phyloP scores from a whole-genome alignment of 345 rosid species.

The Chamaenerion angustifolium region DNA sequence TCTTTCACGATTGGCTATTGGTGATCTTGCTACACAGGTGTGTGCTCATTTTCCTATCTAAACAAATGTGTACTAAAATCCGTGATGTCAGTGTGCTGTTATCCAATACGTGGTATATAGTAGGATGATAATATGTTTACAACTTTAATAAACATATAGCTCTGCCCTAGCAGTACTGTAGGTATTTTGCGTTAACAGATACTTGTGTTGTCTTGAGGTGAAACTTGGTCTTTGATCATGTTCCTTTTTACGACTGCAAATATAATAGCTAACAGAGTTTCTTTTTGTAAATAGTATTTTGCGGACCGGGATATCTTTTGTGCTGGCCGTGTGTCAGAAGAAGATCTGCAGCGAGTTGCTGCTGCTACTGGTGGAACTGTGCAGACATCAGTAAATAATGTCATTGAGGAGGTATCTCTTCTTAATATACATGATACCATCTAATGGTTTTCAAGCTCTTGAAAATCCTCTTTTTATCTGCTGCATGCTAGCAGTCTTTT shows the following conservation, averaged over 20 bases:
- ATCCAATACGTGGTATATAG: too few relatives aligned
- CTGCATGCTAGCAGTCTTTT: too few relatives aligned
- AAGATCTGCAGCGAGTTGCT: conserved; percentile 84
- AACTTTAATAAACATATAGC: too few relatives aligned
- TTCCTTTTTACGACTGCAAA: too few relatives aligned
- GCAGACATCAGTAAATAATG: conserved; percentile 89
- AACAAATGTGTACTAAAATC: too few relatives aligned
- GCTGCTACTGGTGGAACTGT: conserved; percentile 96
- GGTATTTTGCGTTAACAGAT: too few relatives aligned
- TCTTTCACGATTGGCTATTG: conserved; percentile 94
- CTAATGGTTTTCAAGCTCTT: too few relatives aligned
- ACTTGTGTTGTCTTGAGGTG: neutral
- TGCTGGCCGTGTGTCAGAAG: conserved; percentile 98
- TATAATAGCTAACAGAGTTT: neutral
- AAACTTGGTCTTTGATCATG: neutral
- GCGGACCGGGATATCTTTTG: conserved; percentile 98
- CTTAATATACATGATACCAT: too few relatives aligned
- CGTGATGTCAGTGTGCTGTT: too few relatives aligned
- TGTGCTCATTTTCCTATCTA: neutral
- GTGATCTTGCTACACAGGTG: conserved; percentile 97
- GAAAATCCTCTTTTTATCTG: too few relatives aligned
- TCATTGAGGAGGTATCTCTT: conserved; percentile 60
- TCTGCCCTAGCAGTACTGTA: too few relatives aligned
- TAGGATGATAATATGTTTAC: too few relatives aligned
- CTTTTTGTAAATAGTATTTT: conserved; percentile 49